Evolutionary conservation across 331 rosid species (phyloP).

Genomic region (Malus hybrid): DNA sequence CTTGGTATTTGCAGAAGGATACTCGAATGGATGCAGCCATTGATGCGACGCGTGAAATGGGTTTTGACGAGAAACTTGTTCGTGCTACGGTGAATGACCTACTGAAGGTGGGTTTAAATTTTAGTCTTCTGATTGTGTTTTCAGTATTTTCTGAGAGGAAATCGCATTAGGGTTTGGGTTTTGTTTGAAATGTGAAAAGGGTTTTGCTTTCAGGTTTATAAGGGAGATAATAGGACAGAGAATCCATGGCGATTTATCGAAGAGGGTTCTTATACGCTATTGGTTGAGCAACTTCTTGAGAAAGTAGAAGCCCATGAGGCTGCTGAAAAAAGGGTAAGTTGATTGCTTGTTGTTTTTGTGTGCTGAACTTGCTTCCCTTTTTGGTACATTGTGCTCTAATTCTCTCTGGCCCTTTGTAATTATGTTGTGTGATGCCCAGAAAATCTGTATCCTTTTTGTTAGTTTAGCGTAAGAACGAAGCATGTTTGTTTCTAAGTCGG

Average conservation of each 20-base stretch:
- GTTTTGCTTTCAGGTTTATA: slow-evolving; percentile 43
- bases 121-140: background rate
- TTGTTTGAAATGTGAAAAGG: background rate
- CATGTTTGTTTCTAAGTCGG: too few relatives aligned
- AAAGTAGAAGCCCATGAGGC: slow-evolving; percentile 9
- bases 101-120: slow-evolving; percentile 37
- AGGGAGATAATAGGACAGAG: slow-evolving; percentile 29
- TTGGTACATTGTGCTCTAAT: background rate
- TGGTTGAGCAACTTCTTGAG: slow-evolving; percentile 39
- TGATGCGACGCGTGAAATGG: slow-evolving; percentile 47
- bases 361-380: background rate
- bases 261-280: slow-evolving; percentile 41
- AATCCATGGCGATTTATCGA: slow-evolving; percentile 51
- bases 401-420: too few relatives aligned
- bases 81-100: slow-evolving; percentile 34
- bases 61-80: slow-evolving; percentile 27
- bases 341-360: background rate
- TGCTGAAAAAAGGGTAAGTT: slow-evolving; percentile 22
- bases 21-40: slow-evolving; percentile 57
- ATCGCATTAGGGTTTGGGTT: too few relatives aligned
- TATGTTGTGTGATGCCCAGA: background rate
- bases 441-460: background rate
- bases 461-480: background rate
- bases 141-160: background rate
- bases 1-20: slow-evolving; percentile 12